Conservation (phyloP, 2,329 filamentous ascomycete species). For the Neocucurbitaria cava region DNA sequence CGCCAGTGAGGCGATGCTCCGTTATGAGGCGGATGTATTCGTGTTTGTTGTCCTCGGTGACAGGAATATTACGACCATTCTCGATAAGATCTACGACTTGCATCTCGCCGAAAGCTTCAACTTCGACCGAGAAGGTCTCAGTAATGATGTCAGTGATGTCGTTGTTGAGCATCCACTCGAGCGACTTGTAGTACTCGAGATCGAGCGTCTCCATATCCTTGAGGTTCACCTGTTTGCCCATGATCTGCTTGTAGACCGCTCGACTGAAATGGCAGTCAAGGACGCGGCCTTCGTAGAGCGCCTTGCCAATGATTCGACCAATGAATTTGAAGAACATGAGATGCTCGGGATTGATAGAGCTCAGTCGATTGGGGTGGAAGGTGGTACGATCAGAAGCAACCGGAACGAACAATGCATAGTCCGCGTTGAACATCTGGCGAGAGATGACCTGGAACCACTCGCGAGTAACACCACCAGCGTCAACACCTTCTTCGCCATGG, state of each 20-base stretch:
- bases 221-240: conserved; percentile 92
- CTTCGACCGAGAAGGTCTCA: conserved; percentile 93
- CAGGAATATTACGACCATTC: conserved; percentile 87
- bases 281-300: conserved; percentile 92
- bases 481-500: conserved; percentile 95
- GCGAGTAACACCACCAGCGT: conserved; percentile 94
- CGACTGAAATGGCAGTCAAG: conserved; percentile 99
- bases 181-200: conserved; percentile 97
- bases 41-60: conserved; percentile 98
- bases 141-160: conserved; percentile 98
- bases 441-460: conserved; percentile 99
- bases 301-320: conserved; percentile 96
- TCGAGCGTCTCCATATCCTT: conserved; percentile 99
- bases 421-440: conserved; percentile 98
- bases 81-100: conserved; percentile 86
- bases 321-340: conserved; percentile 99
- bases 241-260: conserved; percentile 96
- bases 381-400: conserved; percentile 97
- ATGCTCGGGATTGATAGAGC: conserved; percentile 93
- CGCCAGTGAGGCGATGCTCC: conserved; percentile 89
- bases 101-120: conserved; percentile 90
- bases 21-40: conserved; percentile 95
- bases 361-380: conserved; percentile 96
- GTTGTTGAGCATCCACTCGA: conserved; percentile 98
- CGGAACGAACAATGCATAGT: conserved; percentile 94